Base-by-base conservation (phyloP, 208 protist genomes). In the Angomonas ambiguus region DNA sequence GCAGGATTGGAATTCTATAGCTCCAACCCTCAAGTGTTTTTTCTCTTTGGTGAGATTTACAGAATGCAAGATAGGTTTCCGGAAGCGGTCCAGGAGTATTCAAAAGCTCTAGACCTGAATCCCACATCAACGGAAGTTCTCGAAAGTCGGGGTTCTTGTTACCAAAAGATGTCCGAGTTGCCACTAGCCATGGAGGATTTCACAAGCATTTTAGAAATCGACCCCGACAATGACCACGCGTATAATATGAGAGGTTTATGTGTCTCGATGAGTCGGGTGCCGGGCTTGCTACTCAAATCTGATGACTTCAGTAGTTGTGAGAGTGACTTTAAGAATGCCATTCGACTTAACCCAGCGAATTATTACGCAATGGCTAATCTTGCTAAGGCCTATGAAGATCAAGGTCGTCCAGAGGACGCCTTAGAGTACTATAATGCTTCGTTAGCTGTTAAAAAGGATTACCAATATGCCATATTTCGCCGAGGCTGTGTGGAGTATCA, bases 341-440 rank as follows among this genome's bases (percentile, higher is more conserved):
- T 96, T 53, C 74, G 77, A 22, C 86, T 97, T 3, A 97, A 98
- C 69, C 85, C 92, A 51, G 81, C 82, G 13, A 98, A 98, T 68
- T 96, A 96, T 70, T 91, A 97, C 74, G 95, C 95, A 0, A 89
- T 91, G 74, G 80, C 84, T 32, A 97, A 97, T 61, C 67, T 96
- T 1, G 95, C 90, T 35, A 92, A 82, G 45, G 69, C 75, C 13
- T 94, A 96, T 72, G 91, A 97, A 68, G 79, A 85, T 27, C 87
- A 95, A 30, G 91, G 81, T 1, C 45, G 86, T 31, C 68, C 87
- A 20, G 77, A 94, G 16, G 71, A 82, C 25, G 91, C 92, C 2
- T 65, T 94, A 0, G 68, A 81, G 24, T 85, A 82, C 33, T 97
- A 97, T 67, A 80, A 78, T 13, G 69, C 65, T 20, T 83, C 89